These are phyloP conservation scores for Lyophyllum shimeji DNA, from an alignment of 768 basidiomycete species.

Conservation along the genomic window DNA sequence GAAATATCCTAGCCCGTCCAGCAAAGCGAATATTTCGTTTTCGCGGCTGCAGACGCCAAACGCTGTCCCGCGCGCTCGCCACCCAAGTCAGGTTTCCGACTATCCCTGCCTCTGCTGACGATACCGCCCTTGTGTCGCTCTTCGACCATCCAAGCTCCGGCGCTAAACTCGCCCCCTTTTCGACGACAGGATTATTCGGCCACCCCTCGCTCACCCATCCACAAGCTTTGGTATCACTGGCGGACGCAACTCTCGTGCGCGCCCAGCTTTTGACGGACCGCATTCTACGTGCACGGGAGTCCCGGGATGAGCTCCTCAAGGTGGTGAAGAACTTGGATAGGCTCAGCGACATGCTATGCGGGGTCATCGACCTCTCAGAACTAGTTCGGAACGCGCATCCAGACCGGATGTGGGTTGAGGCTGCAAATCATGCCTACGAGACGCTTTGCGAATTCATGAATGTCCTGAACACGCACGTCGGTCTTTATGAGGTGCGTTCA, in stretches of 20 bases:
- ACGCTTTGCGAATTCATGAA: constrained; percentile 97
- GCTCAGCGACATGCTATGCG: constrained; percentile 93
- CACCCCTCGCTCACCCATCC: constrained; percentile 75
- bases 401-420: constrained; percentile 77
- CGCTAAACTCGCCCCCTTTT: constrained; percentile 39
- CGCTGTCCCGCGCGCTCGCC: constrained; percentile 29
- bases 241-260: constrained; percentile 76
- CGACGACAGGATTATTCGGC: constrained; percentile 80
- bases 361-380: constrained; percentile 96
- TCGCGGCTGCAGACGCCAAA: constrained; percentile 14
- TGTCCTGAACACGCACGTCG: constrained; percentile 90
- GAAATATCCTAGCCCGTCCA: constrained; percentile 40
- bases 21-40: constrained; percentile 27
- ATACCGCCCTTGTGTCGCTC: constrained; percentile 62
- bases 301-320: constrained; percentile 71
- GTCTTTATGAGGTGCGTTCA: constrained; percentile 78
- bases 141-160: constrained; percentile 64
- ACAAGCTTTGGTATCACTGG: constrained; percentile 64
- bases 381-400: constrained; percentile 93
- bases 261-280: constrained; percentile 84
- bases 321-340: constrained; percentile 97
- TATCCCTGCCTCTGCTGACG: constrained; percentile 64
- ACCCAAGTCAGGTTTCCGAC: constrained; percentile 39
- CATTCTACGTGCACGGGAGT: constrained; percentile 72
- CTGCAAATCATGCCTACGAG: constrained; percentile 87